Base-by-base conservation (phyloP, 495 filamentous ascomycete species). In the Penicillium argentinense region DNA sequence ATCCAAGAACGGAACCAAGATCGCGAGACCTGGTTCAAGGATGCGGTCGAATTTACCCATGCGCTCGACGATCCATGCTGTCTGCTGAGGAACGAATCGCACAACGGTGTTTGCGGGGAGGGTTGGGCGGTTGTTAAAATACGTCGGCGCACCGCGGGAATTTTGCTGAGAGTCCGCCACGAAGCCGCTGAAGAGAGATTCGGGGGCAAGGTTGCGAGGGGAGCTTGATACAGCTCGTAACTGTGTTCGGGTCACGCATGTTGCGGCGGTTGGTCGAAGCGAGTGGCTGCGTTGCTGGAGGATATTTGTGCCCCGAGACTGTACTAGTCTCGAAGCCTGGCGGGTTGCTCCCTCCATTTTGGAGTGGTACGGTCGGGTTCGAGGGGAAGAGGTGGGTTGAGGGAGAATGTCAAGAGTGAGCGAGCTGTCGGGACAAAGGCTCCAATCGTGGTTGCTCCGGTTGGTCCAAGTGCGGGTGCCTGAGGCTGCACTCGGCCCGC, bases 31-130 rank as follows among this genome's bases (percentile, higher is more conserved):
- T 0, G 93, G 93, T 51, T 96, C 79, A 39, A 98, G 69, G 53
- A 97, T 97, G 18, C 89, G 79, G 70, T 89, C 81, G 75, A 93
- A 98, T 63, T 91, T 92, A 38, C 93, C 93, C 93, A 98, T 98
- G 51, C 93, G 89, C 73, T 98, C 95, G 28, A 98, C 93, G 47
- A 98, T 90, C 95, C 95, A 98, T 73, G 93, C 95, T 44, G 92
- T 96, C 74, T 97, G 93, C 68, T 98, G 95, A 8, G 95, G 93
- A 21, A 98, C 95, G 74, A 98, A 98, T 44, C 91, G 89, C 52
- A 98, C 78, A 54, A 98, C 77, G 18, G 95, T 97, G 72, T 97
- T 98, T 44, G 91, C 86, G 17, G 93, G 93, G 19, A 96, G 75
- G 12, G 77, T 66, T 37, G 76, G 67, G 26, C 79, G 78, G 56